Percentiles rank a stretch among this genome's conserved stretches.
Conservation (phyloP, 805 yeast species). For the Cyberlindnera veronae region DNA sequence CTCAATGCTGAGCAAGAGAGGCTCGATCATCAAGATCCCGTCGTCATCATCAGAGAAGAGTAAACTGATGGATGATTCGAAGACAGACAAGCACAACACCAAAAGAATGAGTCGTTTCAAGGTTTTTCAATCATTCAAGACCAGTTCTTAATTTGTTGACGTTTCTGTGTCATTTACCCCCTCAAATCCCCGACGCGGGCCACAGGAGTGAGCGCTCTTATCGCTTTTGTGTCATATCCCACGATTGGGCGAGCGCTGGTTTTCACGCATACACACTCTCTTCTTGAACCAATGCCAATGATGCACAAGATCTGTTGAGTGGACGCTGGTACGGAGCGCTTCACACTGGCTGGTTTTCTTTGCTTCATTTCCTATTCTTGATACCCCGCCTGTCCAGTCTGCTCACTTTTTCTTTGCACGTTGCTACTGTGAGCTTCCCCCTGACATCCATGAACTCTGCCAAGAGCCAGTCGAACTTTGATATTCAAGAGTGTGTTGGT, state of each 20-base stretch:
- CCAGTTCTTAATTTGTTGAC: neutral
- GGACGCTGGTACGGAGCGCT: neutral
- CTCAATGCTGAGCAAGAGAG: slow-evolving; percentile 7
- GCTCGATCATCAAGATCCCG: neutral
- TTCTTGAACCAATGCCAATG: neutral
- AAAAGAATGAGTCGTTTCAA: slow-evolving; percentile 14
- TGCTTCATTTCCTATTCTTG: neutral
- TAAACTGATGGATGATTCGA: neutral
- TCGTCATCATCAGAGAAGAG: too few species aligned
- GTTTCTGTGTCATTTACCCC: neutral
- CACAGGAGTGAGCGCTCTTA: too few species aligned
- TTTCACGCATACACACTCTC: neutral
- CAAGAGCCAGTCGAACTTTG: slow-evolving; percentile 30
- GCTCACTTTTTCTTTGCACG: slow-evolving; percentile 1
- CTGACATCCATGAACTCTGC: neutral
- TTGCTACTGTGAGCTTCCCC: neutral
- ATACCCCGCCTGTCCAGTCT: neutral
- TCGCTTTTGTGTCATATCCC: slow-evolving; percentile 9
- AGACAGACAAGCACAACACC: neutral
- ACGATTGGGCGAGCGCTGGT: neutral
- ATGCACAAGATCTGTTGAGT: too few species aligned
- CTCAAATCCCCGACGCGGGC: too few species aligned
- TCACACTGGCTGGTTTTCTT: neutral
- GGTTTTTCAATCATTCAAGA: slow-evolving; percentile 9
- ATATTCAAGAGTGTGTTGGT: slow-evolving; percentile 60